Base-by-base conservation (phyloP, 2,329 filamentous ascomycete genomes). In the Aureobasidium leucospermi region DNA sequence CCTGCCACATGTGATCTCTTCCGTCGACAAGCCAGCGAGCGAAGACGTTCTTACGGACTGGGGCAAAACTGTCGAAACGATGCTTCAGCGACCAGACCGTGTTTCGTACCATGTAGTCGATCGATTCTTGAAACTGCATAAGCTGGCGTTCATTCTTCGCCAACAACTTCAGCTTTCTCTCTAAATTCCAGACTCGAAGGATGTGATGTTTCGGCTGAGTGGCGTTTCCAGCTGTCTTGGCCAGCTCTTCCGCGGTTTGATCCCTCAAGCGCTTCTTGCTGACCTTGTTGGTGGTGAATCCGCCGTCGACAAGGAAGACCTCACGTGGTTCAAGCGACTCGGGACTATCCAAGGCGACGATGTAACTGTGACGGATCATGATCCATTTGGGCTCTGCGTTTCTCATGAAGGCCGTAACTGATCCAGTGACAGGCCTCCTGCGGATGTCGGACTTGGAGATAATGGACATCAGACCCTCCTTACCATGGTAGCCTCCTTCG, bases 311-410 rank as follows among this genome's bases (percentile, higher is more conserved):
- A n/a, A 99, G 81, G 72, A 96, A 97, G 23, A 99, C 94, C 74
- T 99, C 95, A 71, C 96, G 96, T 36, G 97, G 95, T 68, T 96
- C 93, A 88, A 97, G 96, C 67, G 96, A 96, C 71, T 97, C 93
- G 0, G 94, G 94, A 0, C 94, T 96, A 70, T 97, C 93, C n/a
- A 97, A 92, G 66, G 93, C 96, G 46, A 96, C 93, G 61, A 99
- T 87, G 69, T 99, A 99, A 76, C 91, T 97, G 73, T 97, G 92
- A 55, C 94, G 82, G n/a, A 99, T 91, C 19, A 97, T 79, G 71
- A 99, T 99, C 94, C 94, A 99, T 72, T 96, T 96, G 16, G 91
- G 90, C 62, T 85, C 88, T 73, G 96, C 92, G 67, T 91, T 86
- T 15, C 41, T 47, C 29, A 57, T 62, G 60, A 63, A 60, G 3